Evolutionary conservation across 257 asterid genomes (phyloP), one percentile per base, ranked within the genome.

Genomic region (Craterostigma plantagineum): DNA sequence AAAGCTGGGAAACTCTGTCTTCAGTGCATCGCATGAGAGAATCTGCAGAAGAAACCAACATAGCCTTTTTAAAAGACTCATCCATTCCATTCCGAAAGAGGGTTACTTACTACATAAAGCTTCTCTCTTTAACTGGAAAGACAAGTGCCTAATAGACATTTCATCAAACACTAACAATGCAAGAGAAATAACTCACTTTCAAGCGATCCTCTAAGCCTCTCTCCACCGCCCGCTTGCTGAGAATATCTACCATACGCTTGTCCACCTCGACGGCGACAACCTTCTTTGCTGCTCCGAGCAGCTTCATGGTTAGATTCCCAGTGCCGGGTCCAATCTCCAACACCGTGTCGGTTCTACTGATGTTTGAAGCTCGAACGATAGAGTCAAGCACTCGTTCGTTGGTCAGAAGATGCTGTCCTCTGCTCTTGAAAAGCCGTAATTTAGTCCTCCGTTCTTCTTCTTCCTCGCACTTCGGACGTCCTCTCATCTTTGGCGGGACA

Each of bases 291-390:
- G 71, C 74, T 58, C 74, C 70, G 11, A 82, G 91, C 46, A 90
- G 91, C 83, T 71, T 79, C 51, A 82, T 54, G 23, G 98, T 90
- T 54, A 90, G 91, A 54, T 90, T 79, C 27, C 98, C 95, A 0
- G 98, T 90, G 18, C 98, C 98, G 11, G 98, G 93, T 11, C 98
- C 98, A 53, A 90, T 79, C 55, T 90, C 98, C 45, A 90, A 51
- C 45, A 90, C 92, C 4, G 93, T 83, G 17, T 90, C 98, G 35
- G 70, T 70, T 8, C 83, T 58, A 15, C 56, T 67, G 44, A 90
- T 61, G 37, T 62, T 56, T n/a, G 98, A 77, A 51, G 57, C 63
- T 23, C 66, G 61, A 13, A 90, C 75, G 33, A 90, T 82, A 33
- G 86, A 43, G 18, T 79, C 90, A 9, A 82, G 74, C 11, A 87